phyloP scores from a whole-genome alignment of 257 asterid species.

The Solanum sejunctum region DNA sequence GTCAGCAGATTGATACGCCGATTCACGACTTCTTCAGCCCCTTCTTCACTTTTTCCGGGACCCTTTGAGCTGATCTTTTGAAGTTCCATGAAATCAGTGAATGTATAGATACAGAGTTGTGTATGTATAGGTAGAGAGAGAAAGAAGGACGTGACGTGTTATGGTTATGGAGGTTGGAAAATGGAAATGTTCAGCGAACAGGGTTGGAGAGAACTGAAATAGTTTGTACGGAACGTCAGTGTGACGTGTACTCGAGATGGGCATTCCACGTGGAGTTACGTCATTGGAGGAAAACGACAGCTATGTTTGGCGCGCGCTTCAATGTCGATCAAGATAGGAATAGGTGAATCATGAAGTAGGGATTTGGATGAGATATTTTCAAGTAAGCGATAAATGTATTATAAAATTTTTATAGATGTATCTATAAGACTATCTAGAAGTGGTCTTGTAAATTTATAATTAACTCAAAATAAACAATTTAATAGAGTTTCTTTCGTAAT shows the following conservation, averaged over 20 bases:
- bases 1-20: conserved; percentile 50
- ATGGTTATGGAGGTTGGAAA: background rate
- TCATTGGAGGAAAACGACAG: conserved; percentile 9
- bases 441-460: too few relatives aligned
- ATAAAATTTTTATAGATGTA: too few relatives aligned
- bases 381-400: too few relatives aligned
- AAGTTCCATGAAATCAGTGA: conserved; percentile 17
- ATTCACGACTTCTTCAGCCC: conserved; percentile 2
- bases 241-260: conserved; percentile 7
- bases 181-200: background rate
- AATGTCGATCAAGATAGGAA: background rate
- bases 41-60: conserved; percentile 5
- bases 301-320: conserved; percentile 39
- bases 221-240: conserved; percentile 19
- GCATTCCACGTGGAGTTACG: conserved; percentile 4
- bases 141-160: background rate
- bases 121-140: background rate
- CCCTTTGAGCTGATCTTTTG: background rate
- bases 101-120: background rate
- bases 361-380: background rate
- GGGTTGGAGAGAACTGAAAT: background rate
- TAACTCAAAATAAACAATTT: too few relatives aligned
- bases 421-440: too few relatives aligned
- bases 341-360: background rate
- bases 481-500: too few relatives aligned